Evolutionary conservation across 257 asterid species (phyloP), one percentile per base, ranked within the genome.

Genomic region (Phtheirospermum japonicum): DNA sequence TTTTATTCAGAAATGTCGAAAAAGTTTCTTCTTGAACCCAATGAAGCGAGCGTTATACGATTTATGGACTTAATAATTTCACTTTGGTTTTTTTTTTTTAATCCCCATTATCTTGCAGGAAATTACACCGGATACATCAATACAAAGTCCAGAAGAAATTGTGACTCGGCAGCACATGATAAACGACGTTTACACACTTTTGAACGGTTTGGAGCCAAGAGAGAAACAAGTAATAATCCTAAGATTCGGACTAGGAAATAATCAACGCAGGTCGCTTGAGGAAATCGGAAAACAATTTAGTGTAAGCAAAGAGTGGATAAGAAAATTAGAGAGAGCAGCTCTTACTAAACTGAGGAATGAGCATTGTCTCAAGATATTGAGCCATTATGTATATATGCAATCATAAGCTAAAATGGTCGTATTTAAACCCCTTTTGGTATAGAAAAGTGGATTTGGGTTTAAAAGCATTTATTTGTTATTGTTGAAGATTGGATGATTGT

Each of bases 231-330:
- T 87, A 17, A 43, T 90, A 63, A 66, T 83, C 66, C 80, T 85
- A 48, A 80, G 97, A 71, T 90, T 80, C 63, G 97, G 97, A 65
- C 78, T 90, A 10, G 76, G 80, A 36, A 79, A 80, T 40, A 61
- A 59, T 57, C 85, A 72, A 5, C 66, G 79, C 68, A 87, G 74
- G 63, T 85, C 96, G 4, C 90, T 90, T 0, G 93, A 82, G 70
- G 97, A 87, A 74, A 87, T 85, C 13, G 97, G 96, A 64, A 77
- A 73, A 72, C 79, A 67, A 53, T 74, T 68, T 57, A 20, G 81
- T 59, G 95, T 90, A 63, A 90, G 96, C 83, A 90, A 90, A 85
- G 97, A 90, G 78, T 85, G 97, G 97, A 80, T 88, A 71, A 80
- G 96, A 51, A 85, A 75, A 76, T 76, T 87, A 70, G 92, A 90